Evolutionary conservation across 805 yeast genomes (phyloP).

Genomic region (Alloascoidea africana): DNA sequence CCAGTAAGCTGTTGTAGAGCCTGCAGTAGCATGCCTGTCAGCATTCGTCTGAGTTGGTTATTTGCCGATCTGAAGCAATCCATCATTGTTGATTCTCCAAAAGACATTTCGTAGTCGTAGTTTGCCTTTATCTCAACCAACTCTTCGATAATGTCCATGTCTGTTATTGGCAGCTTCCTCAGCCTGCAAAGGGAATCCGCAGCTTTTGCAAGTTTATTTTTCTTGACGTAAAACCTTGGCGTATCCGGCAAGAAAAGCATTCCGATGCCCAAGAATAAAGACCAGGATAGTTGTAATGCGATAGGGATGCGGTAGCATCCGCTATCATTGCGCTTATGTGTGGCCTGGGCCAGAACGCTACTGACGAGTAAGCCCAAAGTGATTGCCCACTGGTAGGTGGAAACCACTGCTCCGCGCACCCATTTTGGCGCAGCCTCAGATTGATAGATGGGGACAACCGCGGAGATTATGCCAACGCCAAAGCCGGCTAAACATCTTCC

Average conservation of each 20-base stretch:
- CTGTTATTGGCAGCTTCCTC: conserved; percentile 46
- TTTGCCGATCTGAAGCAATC: conserved; percentile 26
- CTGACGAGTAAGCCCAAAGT: conserved; percentile 56
- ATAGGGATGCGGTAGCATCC: conserved; percentile 54
- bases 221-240: conserved; percentile 63
- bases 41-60: conserved; percentile 35
- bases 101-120: conserved; percentile 41
- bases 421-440: conserved; percentile 59
- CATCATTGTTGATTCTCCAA: conserved; percentile 34
- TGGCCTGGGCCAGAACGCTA: conserved; percentile 49
- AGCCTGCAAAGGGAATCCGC: conserved; percentile 48
- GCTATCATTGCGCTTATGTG: conserved; percentile 30
- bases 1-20: conserved; percentile 86
- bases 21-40: conserved; percentile 59
- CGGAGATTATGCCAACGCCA: conserved; percentile 67
- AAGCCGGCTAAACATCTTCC: conserved; percentile 68
- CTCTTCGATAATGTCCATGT: conserved; percentile 29
- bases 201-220: conserved; percentile 54
- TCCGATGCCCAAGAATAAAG: conserved; percentile 51
- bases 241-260: conserved; percentile 67
- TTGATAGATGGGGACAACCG: conserved; percentile 55
- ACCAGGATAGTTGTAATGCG: conserved; percentile 62
- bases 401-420: conserved; percentile 58
- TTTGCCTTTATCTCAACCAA: conserved; percentile 30
- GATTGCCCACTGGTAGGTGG: conserved; percentile 50